These are phyloP conservation scores for Isabelozyma rhagii DNA, from an alignment of 805 yeast species.

Conservation along the genomic window DNA sequence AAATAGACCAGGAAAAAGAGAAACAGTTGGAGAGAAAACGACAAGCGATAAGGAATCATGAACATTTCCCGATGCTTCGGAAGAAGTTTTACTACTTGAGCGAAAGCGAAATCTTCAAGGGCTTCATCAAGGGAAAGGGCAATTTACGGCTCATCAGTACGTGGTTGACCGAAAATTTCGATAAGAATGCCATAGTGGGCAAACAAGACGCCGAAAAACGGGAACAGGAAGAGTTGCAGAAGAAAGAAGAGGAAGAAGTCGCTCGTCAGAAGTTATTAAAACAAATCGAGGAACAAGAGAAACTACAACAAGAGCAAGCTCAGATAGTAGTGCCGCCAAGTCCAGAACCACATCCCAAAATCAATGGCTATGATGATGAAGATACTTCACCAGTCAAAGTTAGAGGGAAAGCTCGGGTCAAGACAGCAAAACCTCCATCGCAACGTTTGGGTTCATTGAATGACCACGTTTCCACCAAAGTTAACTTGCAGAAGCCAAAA, in stretches of 20 bases:
- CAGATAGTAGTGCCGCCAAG: slow-evolving; percentile 1
- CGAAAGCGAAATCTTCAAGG: slow-evolving; percentile 41
- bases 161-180: slow-evolving; percentile 35
- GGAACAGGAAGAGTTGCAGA: slow-evolving; percentile 8
- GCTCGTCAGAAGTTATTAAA: slow-evolving; percentile 1
- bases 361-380: slow-evolving; percentile 25
- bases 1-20: slow-evolving; percentile 18
- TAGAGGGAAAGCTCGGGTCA: slow-evolving; percentile 29
- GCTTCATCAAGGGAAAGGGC: slow-evolving; percentile 42
- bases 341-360: not conserved
- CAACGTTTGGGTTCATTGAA: slow-evolving; percentile 2
- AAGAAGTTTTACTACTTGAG: slow-evolving; percentile 34
- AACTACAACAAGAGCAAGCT: not conserved
- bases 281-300: slow-evolving; percentile 1
- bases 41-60: slow-evolving; percentile 35
- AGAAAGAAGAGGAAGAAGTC: slow-evolving; percentile 7
- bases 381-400: slow-evolving; percentile 35
- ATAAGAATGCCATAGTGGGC: slow-evolving; percentile 20
- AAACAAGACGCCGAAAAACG: slow-evolving; percentile 11
- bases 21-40: slow-evolving; percentile 30
- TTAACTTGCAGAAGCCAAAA: slow-evolving; percentile 36
- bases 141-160: slow-evolving; percentile 37
- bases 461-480: slow-evolving; percentile 30
- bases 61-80: slow-evolving; percentile 35
- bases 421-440: slow-evolving; percentile 18